Evolutionary conservation across 768 basidiomycete species (phyloP), one percentile per base, ranked within the genome.

Genomic region (Lenzites betulinus): DNA sequence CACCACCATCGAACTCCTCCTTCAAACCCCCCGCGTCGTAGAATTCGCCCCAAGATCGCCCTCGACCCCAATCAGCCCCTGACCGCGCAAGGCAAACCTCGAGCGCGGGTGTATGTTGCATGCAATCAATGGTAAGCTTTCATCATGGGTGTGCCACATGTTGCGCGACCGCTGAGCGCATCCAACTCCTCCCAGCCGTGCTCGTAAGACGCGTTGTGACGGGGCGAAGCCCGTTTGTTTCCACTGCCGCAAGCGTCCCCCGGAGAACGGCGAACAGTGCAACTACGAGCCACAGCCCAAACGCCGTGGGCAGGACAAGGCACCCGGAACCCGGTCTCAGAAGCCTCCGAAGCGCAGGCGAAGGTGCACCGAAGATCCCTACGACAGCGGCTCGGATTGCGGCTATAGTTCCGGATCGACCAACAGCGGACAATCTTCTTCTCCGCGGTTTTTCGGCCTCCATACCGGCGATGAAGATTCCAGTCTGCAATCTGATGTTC

Each of bases 31-130:
- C 9, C 57, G 1, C 51, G 62, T 30, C 47, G 53, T 1, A 30
- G 62, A 4, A 63, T 63, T 15, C 36, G 62, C 8, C 62, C 81
- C 20, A 83, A 71, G 47, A 88, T 91, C 54, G 84, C 83, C 30
- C 82, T 92, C 26, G 86, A 88, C 7, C 78, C 87, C 3, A 86
- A 86, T 66, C 90, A 92, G 64, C 90, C 90, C 1, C 83, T 86
- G 42, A 92, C 90, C 0, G 87, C 89, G 0, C 88, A 90, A 70
- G 90, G 90, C 12, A 90, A 83, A 64, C 85, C 83, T n/a, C 80
- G 90, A 12, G 81, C 84, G 15, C 81, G 90, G 28, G 90, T 92
- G 18, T 92, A 84, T 60, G 87, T 92, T 36, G 90, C 90, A 20
- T 92, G 90, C 70, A 28, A 86, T n/a, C 89, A 90, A 73, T 91